Evolutionary conservation across 2,329 filamentous ascomycete species (phyloP).

Genomic region (Colletotrichum sp.): DNA sequence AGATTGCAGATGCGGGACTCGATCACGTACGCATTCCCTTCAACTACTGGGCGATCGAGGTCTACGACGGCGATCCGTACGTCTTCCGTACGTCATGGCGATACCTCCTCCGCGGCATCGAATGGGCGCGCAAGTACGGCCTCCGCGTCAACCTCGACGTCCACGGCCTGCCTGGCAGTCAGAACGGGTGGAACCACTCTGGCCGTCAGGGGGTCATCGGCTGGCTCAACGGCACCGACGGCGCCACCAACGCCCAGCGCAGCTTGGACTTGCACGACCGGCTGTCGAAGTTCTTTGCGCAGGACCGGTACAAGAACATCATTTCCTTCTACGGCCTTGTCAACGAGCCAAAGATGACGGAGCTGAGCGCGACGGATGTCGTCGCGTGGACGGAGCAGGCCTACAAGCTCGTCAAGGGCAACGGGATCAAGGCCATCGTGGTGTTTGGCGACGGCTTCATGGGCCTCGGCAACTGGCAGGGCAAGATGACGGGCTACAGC

Average conservation of each 20-base stretch:
- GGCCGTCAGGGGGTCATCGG: slow-evolving; percentile 80
- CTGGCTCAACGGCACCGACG: slow-evolving; percentile 93
- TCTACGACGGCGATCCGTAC: slow-evolving; percentile 87
- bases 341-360: slow-evolving; percentile 92
- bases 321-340: slow-evolving; percentile 91
- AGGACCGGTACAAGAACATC: slow-evolving; percentile 90
- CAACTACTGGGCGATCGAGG: slow-evolving; percentile 91
- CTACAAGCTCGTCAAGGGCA: slow-evolving; percentile 73
- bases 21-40: slow-evolving; percentile 97
- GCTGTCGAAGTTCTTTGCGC: slow-evolving; percentile 90
- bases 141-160: slow-evolving; percentile 92
- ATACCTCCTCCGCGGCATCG: slow-evolving; percentile 89
- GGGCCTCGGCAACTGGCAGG: slow-evolving; percentile 90
- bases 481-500: slow-evolving; percentile 73
- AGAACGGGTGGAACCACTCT: slow-evolving; percentile 98
- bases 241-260: slow-evolving; percentile 77
- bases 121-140: slow-evolving; percentile 92
- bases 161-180: slow-evolving; percentile 88
- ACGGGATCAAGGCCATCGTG: slow-evolving; percentile 75
- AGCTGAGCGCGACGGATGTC: slow-evolving; percentile 69
- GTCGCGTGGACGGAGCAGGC: slow-evolving; percentile 81
- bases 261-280: slow-evolving; percentile 87
- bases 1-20: slow-evolving; percentile 85
- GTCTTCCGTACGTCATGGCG: slow-evolving; percentile 88
- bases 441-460: slow-evolving; percentile 96